Evolutionary conservation across 2,329 filamentous ascomycete genomes (phyloP), one percentile per base, ranked within the genome.

Genomic region (Pseudohalonectria lignicola): DNA sequence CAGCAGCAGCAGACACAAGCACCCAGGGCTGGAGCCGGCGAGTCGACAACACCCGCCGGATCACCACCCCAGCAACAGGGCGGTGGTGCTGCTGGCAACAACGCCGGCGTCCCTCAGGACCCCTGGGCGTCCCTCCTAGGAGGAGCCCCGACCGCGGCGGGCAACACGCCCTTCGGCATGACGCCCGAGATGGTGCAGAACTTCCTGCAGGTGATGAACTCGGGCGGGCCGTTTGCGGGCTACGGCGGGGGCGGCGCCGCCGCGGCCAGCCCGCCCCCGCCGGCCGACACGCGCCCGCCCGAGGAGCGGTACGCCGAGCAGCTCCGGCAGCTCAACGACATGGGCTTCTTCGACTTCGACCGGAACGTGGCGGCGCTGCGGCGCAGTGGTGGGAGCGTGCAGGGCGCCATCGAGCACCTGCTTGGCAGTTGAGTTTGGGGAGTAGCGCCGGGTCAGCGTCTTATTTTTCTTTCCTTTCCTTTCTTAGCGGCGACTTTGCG

Each of bases 271-370:
- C 55, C 71, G 2, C 59, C 72, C 11, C 62, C 74, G 15, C 82
- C 86, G 5, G 61, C 72, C 3, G 92, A 98, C 61, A 94, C 72
- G 52, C 74, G 90, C 44, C 88, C 92, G 4, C 90, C 92, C 0
- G 92, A 98, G 66, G 92, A 96, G 61, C 71, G 86, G 42, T 98
- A 94, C 51, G 87, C 84, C 3, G 79, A 85, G 23, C 90, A 98
- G 61, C 67, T 98, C 36, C 72, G 86, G 43, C 87, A 96, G 62
- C 65, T 98, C 45, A 98, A 98, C 57, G 92, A 96, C 47, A 98
- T 98, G 92, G 92, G 92, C 3, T 98, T 98, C 63, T 94, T 79
- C 56, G 88, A 98, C 54, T 98, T 96, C 53, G 90, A 98, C 37
- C 69, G 84, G 49, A 98, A 98, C 50, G 77, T 98, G 23, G 79